A percentile compares a stretch with the other conserved stretches of the same genome.
phyloP scores from a whole-genome alignment of 2,329 filamentous ascomycete genomes.

The Penicillium fuscoglaucum region DNA sequence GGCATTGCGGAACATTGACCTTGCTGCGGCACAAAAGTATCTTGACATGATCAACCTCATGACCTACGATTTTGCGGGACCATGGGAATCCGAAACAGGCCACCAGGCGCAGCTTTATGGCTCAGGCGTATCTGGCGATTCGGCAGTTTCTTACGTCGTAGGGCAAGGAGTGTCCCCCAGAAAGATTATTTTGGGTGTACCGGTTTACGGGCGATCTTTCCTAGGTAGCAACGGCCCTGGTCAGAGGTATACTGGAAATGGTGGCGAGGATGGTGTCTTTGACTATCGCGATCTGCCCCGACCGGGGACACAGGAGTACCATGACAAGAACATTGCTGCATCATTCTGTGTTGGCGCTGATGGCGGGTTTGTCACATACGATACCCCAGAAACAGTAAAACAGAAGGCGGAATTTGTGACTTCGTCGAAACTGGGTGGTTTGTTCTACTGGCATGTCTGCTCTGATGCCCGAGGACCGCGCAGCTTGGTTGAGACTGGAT shows the following conservation, averaged over 20 bases:
- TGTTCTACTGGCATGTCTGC: constrained; percentile 82
- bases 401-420: constrained; percentile 74
- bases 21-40: constrained; percentile 61
- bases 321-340: constrained; percentile 67
- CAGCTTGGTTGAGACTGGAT: constrained; percentile 63
- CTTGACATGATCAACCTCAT: constrained; percentile 77
- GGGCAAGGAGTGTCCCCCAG: constrained; percentile 65
- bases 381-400: constrained; percentile 73
- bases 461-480: constrained; percentile 61
- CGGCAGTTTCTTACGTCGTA: constrained; percentile 65
- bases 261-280: constrained; percentile 68
- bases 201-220: constrained; percentile 74
- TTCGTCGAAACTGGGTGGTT: constrained; percentile 68
- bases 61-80: constrained; percentile 76
- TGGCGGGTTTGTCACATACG: constrained; percentile 76
- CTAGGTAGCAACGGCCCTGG: constrained; percentile 65
- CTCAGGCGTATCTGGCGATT: constrained; percentile 60
- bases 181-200: constrained; percentile 75
- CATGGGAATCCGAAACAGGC: constrained; percentile 66
- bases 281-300: constrained; percentile 71
- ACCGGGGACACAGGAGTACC: constrained; percentile 61
- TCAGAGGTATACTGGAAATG: constrained; percentile 55
- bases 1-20: constrained; percentile 68
- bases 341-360: constrained; percentile 70
- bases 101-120: constrained; percentile 76